These are phyloP conservation scores for Xerocomus brunneocitrinus DNA, from an alignment of 768 basidiomycete species.

Conservation along the genomic window DNA sequence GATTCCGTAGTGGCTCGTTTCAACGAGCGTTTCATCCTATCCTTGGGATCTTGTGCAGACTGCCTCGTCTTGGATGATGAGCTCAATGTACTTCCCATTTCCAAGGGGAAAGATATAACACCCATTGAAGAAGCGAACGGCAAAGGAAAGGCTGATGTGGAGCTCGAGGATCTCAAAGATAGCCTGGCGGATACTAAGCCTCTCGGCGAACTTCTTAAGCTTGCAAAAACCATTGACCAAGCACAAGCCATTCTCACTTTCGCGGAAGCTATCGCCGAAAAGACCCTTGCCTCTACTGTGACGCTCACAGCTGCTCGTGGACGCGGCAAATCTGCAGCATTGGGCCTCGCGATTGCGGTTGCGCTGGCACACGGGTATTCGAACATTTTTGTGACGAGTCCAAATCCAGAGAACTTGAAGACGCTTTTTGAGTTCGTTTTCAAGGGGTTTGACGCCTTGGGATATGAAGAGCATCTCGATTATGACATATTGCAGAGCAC, in stretches of 20 bases:
- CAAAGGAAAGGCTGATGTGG: constrained; percentile 51
- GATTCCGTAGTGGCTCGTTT: constrained; percentile 89
- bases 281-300: constrained; percentile 90
- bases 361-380: constrained; percentile 92
- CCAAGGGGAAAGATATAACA: constrained; percentile 87
- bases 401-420: constrained; percentile 95
- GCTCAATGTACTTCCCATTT: constrained; percentile 94
- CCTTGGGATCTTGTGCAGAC: constrained; percentile 87
- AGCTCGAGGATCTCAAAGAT: constrained; percentile 75
- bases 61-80: constrained; percentile 97
- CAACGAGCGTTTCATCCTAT: constrained; percentile 98
- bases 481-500: constrained; percentile 95
- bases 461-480: constrained; percentile 96
- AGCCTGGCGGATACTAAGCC: constrained; percentile 79
- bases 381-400: constrained; percentile 97
- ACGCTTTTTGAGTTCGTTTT: constrained; percentile 98
- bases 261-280: constrained; percentile 89
- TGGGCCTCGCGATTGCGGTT: constrained; percentile 92
- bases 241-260: constrained; percentile 93
- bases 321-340: constrained; percentile 92
- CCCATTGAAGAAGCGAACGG: constrained; percentile 51
- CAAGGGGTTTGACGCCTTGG: constrained; percentile 90
- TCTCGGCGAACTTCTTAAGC: constrained; percentile 82
- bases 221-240: constrained; percentile 91
- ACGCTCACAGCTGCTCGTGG: constrained; percentile 93